Evolutionary conservation across 1,284 basidiomycete species (phyloP).

Genomic region (Rhodotorula glutinis): DNA sequence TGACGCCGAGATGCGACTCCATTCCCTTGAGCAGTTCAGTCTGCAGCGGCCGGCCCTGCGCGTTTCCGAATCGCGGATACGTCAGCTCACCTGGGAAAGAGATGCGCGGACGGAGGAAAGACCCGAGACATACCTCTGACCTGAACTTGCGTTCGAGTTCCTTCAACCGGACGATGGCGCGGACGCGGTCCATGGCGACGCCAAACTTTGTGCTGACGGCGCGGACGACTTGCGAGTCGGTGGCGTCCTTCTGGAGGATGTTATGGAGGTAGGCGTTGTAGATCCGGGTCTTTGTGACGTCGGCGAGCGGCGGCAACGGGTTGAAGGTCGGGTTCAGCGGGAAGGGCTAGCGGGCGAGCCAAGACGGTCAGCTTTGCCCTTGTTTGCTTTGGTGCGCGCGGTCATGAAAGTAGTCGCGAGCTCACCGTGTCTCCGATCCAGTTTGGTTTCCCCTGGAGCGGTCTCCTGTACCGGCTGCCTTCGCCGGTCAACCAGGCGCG

Average conservation of each 20-base stretch:
- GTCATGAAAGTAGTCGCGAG: too few relatives aligned
- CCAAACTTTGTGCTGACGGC: slow-evolving; percentile 60
- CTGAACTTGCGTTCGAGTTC: slow-evolving; percentile 66
- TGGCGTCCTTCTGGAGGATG: slow-evolving; percentile 48
- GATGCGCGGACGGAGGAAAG: background rate
- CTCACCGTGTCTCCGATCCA: slow-evolving; percentile 40
- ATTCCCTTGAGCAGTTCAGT: slow-evolving; percentile 31
- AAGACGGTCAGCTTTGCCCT: too few relatives aligned
- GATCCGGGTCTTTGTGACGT: slow-evolving; percentile 53
- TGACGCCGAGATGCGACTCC: slow-evolving; percentile 34
- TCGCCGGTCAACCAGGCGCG: slow-evolving; percentile 33
- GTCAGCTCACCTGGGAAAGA: too few relatives aligned
- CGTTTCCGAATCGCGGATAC: background rate
- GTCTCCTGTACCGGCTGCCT: slow-evolving; percentile 23
- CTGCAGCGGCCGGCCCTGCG: slow-evolving; percentile 25
- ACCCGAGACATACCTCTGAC: slow-evolving; percentile 52
- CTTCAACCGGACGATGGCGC: slow-evolving; percentile 74
- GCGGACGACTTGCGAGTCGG: slow-evolving; percentile 59
- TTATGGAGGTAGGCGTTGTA: slow-evolving; percentile 58
- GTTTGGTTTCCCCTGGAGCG: slow-evolving; percentile 30
- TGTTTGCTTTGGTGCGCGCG: too few relatives aligned
- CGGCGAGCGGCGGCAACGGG: slow-evolving; percentile 69
- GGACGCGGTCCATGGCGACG: slow-evolving; percentile 68
- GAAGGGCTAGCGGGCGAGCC: slow-evolving; percentile 58
- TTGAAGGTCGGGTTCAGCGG: slow-evolving; percentile 74